These are phyloP conservation scores for Globisporangium alternatum DNA, from an alignment of 352 stramenopile species.

Conservation along the genomic window DNA sequence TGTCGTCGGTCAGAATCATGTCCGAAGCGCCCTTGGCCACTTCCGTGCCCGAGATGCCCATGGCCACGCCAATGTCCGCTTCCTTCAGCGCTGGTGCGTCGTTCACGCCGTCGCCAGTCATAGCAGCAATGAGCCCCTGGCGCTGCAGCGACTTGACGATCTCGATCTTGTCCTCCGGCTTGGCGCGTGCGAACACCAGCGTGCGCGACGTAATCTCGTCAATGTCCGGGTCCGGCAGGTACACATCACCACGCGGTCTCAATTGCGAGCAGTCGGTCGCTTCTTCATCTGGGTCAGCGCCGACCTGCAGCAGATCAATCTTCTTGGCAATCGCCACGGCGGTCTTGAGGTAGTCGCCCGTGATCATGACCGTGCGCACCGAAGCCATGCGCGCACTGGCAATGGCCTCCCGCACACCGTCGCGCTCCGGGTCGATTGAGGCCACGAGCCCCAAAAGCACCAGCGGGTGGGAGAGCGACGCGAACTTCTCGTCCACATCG, in stretches of 20 bases:
- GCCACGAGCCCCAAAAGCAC: slow-evolving; percentile 93
- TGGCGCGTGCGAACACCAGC: slow-evolving; percentile 94
- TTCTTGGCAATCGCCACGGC: slow-evolving; percentile 92
- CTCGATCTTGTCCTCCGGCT: slow-evolving; percentile 95
- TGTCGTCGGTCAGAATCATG: slow-evolving; percentile 98
- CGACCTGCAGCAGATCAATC: slow-evolving; percentile 89
- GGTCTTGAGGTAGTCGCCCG: slow-evolving; percentile 94
- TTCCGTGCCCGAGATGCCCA: slow-evolving; percentile 97
- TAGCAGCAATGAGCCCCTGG: slow-evolving; percentile 88
- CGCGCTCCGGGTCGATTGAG: slow-evolving; percentile 82
- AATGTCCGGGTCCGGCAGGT: slow-evolving; percentile 71
- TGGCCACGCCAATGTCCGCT: slow-evolving; percentile 95
- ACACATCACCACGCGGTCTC: slow-evolving; percentile 44
- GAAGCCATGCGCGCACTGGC: slow-evolving; percentile 36
- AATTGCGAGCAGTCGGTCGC: slow-evolving; percentile 76
- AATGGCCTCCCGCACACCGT: slow-evolving; percentile 63
- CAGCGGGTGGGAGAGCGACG: slow-evolving; percentile 60
- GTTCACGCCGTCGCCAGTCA: slow-evolving; percentile 98
- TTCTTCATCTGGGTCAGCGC: slow-evolving; percentile 49
- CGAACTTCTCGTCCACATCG: slow-evolving; percentile 72
- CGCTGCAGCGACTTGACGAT: slow-evolving; percentile 95
- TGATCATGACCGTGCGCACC: slow-evolving; percentile 91
- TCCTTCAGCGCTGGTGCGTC: slow-evolving; percentile 96
- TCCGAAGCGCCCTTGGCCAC: slow-evolving; percentile 98
- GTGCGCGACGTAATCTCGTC: slow-evolving; percentile 82